Base-by-base conservation (phyloP, 345 rosid genomes). In the Gynandropsis gynandra region DNA sequence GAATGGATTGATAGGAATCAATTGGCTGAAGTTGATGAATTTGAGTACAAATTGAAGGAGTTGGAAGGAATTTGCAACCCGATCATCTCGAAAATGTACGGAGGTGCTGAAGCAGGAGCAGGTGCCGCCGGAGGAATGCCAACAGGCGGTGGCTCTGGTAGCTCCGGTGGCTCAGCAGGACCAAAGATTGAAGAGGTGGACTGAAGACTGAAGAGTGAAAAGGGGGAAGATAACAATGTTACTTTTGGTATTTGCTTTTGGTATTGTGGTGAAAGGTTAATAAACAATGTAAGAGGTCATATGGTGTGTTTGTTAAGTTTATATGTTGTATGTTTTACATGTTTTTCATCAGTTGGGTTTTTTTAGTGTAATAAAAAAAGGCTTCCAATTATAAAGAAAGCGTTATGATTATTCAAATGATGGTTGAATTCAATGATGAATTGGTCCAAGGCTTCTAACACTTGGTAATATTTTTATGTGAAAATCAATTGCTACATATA, bases 121-220 rank as follows among this genome's bases (percentile, higher is more conserved):
- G 68, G 55, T 47, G 51, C 60, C 7, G 14, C 9, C 1, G 58
- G 48, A 18, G 62, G 63, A 50, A 51, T 56, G 67, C 46, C 62
- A 0, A 42, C 63, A 20, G n/a, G 52, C 4, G 56, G 64, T 20
- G 54, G 46, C 4, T 55, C 64, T 0, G 54, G 59, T 9, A 65
- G 64, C 7, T 29, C 72, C 9, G 8, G 67, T 3, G 31, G 59
- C 12, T 66, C 62, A 31, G 64, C 71, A 41, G 73, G 81, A 35
- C 81, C 78, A 0, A 73, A 72, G 75, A 73, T 76, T 11, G 81
- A 76, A 52, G 81, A 76, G 41, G 78, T 76, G 17, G 81, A 73
- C 17, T 76, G 52, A 47, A 52, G 19, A 10, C 24, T 10, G 9
- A 6, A 4, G 16, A 27, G 17, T 51, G 50, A 4, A 10, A 17